Conservation (phyloP, 2,329 filamentous ascomycete species). For the Aspergillus vadensis region DNA sequence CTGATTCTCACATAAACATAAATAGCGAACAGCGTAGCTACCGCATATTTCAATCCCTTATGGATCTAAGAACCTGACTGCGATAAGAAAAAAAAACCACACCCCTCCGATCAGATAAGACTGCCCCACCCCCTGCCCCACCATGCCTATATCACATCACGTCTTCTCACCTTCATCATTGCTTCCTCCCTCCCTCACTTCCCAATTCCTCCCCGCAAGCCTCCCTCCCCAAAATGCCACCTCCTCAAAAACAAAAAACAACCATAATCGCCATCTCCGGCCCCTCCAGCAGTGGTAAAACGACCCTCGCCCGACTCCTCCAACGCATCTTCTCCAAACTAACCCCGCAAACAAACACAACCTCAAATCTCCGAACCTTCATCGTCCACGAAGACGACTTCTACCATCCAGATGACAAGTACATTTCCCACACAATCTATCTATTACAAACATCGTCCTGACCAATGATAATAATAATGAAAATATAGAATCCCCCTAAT, state of each 20-base stretch:
- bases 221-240: neutral
- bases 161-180: neutral
- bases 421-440: slow-evolving; percentile 28
- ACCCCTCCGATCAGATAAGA: neutral
- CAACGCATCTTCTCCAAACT: slow-evolving; percentile 72
- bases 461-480: no score
- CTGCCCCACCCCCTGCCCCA: neutral
- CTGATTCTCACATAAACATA: no score
- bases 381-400: slow-evolving; percentile 97
- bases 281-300: slow-evolving; percentile 91
- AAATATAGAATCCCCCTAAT: slow-evolving; percentile 50
- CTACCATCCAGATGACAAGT: slow-evolving; percentile 78
- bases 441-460: no score
- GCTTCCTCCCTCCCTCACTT: neutral
- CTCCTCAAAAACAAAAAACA: slow-evolving; percentile 6
- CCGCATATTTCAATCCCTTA: neutral
- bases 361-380: slow-evolving; percentile 50
- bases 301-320: slow-evolving; percentile 82
- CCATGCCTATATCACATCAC: neutral
- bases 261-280: slow-evolving; percentile 82
- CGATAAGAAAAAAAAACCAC: neutral
- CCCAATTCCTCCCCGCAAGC: no score
- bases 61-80: no score
- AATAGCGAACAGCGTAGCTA: neutral
- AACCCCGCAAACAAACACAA: neutral